Conservation (phyloP, 306 rosid species). For the Quercus agrifolia region DNA sequence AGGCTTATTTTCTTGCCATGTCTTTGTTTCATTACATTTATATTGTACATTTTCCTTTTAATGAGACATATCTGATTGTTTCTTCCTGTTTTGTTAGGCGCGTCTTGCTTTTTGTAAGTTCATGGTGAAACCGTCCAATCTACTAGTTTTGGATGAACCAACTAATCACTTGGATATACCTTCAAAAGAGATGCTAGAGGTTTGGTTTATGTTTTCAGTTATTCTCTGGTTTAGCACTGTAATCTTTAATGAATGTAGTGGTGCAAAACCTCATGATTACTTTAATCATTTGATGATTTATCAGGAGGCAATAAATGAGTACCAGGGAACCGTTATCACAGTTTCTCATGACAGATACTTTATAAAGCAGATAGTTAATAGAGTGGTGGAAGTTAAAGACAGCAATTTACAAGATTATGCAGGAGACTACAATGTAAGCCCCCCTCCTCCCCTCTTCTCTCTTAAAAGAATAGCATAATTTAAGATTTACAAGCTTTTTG, state of each 20-base stretch:
- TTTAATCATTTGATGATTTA: conserved; percentile 24
- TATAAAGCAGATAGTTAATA: conserved; percentile 87
- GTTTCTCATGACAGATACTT: conserved; percentile 98
- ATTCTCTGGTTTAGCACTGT: conserved; percentile 8
- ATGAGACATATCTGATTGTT: conserved; percentile 12
- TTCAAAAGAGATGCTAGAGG: conserved; percentile 99
- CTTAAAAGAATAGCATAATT: not conserved
- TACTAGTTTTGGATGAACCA: conserved; percentile 92
- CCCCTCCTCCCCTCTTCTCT: not conserved
- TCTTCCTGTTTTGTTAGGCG: conserved; percentile 56
- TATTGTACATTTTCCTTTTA: not conserved
- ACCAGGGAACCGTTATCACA: conserved; percentile 82
- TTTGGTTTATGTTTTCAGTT: conserved; percentile 21
- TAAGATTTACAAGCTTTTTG: not conserved
- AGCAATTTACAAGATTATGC: conserved; percentile 78
- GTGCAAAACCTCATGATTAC: not conserved
- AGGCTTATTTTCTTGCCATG: not conserved
- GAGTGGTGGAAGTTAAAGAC: conserved; percentile 83
- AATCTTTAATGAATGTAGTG: not conserved
- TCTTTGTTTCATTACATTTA: not conserved
- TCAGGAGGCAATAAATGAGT: conserved; percentile 88
- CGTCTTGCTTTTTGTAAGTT: conserved; percentile 96
- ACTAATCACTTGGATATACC: conserved; percentile 99
- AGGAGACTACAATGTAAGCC: conserved; percentile 88
- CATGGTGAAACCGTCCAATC: conserved; percentile 93